Percentiles rank a stretch among this genome's conserved stretches.
These are phyloP conservation scores for Physcia stellaris DNA, from an alignment of 495 filamentous ascomycete genomes.

Conservation along the genomic window DNA sequence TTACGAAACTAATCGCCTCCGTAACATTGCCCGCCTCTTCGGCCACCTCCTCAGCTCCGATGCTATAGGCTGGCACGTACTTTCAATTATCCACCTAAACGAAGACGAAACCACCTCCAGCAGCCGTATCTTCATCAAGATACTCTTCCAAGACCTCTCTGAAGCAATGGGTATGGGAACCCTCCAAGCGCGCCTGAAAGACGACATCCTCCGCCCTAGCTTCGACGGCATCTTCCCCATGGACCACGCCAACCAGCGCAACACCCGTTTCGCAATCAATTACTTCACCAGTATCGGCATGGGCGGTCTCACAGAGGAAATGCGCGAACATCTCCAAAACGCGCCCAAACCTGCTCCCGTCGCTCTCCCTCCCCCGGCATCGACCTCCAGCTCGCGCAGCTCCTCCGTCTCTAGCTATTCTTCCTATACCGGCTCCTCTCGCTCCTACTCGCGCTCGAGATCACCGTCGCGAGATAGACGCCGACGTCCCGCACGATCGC, in stretches of 20 bases:
- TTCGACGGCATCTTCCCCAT: slow-evolving; percentile 79
- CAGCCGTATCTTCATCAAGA: slow-evolving; percentile 95
- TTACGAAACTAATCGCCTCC: slow-evolving; percentile 83
- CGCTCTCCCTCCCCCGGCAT: slow-evolving; percentile 38
- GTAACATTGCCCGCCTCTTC: slow-evolving; percentile 92
- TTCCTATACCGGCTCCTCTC: slow-evolving; percentile 33
- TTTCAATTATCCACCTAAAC: slow-evolving; percentile 75
- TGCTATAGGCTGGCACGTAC: slow-evolving; percentile 80
- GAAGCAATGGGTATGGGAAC: slow-evolving; percentile 76
- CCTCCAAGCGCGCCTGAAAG: slow-evolving; percentile 59
- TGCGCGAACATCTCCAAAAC: slow-evolving; percentile 81
- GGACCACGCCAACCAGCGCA: slow-evolving; percentile 73
- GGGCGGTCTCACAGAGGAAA: slow-evolving; percentile 85
- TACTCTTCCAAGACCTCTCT: slow-evolving; percentile 82
- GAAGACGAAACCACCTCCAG: slow-evolving; percentile 94
- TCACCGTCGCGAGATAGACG: slow-evolving; percentile 12
- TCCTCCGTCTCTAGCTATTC: slow-evolving; percentile 53
- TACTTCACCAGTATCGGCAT: slow-evolving; percentile 97
- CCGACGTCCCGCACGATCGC: slow-evolving; percentile 10
- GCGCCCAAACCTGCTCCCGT: slow-evolving; percentile 66
- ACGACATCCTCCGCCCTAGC: slow-evolving; percentile 62
- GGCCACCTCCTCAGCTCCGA: slow-evolving; percentile 79
- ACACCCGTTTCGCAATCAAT: slow-evolving; percentile 95
- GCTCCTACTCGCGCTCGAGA: slow-evolving; percentile 23
- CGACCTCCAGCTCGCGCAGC: slow-evolving; percentile 37